Evolutionary conservation across 306 rosid genomes (phyloP).

Genomic region (Begonia masoniana): DNA sequence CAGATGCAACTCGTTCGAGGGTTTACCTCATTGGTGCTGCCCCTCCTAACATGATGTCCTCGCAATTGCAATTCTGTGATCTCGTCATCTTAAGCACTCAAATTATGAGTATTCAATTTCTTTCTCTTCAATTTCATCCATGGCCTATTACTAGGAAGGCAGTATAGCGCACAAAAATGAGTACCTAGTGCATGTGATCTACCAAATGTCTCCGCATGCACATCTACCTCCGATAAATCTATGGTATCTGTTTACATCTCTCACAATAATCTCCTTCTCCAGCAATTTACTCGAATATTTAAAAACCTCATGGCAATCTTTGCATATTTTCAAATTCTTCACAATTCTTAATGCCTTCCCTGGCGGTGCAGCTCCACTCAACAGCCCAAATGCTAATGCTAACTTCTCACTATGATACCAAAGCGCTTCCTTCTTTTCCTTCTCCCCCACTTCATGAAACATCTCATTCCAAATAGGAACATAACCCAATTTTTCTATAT

Average conservation of each 20-base stretch:
- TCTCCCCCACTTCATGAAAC: conserved; percentile 54
- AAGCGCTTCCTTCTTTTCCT: conserved; percentile 57
- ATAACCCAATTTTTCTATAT: conserved; percentile 61
- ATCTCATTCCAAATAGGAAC: conserved; percentile 56
- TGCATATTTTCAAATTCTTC: conserved; percentile 87
- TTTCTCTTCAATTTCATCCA: no score
- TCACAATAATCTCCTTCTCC: conserved; percentile 66
- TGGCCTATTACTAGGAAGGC: no score
- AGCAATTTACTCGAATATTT: conserved; percentile 52
- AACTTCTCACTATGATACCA: conserved; percentile 83
- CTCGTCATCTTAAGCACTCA: no score
- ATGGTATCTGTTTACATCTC: conserved; percentile 81
- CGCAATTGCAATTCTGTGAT: no score
- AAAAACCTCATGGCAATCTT: conserved; percentile 66
- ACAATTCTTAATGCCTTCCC: conserved; percentile 66
- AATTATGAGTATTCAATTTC: no score
- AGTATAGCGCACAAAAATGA: no score
- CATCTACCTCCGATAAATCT: conserved; percentile 55
- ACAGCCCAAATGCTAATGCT: conserved; percentile 68
- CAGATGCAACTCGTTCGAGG: no score
- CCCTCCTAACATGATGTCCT: no score
- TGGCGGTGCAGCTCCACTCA: conserved; percentile 43
- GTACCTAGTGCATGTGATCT: neutral
- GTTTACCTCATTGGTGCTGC: no score
- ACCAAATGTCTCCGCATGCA: conserved; percentile 67